phyloP scores from a whole-genome alignment of 768 basidiomycete genomes.

The Russula griseocarnosa region DNA sequence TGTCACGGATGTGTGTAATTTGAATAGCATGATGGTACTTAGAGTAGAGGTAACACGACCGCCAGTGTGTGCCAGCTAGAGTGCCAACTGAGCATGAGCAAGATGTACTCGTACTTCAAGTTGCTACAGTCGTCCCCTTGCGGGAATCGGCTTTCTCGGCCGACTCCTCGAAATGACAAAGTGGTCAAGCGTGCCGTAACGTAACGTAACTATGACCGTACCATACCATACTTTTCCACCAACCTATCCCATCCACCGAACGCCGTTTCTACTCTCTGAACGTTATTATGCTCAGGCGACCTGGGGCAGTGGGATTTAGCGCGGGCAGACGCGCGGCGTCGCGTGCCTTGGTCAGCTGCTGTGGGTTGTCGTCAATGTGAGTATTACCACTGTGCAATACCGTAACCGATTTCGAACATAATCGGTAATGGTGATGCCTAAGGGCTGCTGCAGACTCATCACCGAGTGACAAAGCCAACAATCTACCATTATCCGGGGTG shows the following conservation, averaged over 20 bases:
- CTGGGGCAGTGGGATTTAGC: neutral
- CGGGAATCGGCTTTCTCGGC: too few relatives aligned
- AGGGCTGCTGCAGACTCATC: neutral
- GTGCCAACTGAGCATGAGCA: too few relatives aligned
- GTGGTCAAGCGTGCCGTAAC: too few relatives aligned
- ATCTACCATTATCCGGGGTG: slow-evolving; percentile 44
- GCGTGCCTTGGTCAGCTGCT: neutral
- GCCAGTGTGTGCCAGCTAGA: too few relatives aligned
- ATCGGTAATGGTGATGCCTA: neutral
- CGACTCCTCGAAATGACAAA: too few relatives aligned
- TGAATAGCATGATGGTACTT: too few relatives aligned
- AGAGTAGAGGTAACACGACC: too few relatives aligned
- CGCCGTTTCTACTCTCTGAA: neutral
- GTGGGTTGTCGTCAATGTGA: neutral
- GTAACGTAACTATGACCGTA: too few relatives aligned
- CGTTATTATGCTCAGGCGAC: neutral
- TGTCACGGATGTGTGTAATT: too few relatives aligned
- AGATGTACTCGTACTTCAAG: too few relatives aligned
- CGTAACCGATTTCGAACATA: neutral
- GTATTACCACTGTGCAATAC: neutral
- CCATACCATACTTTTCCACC: too few relatives aligned
- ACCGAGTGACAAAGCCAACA: neutral
- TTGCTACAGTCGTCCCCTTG: too few relatives aligned
- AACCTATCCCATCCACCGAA: neutral
- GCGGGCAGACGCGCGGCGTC: neutral